phyloP scores from a whole-genome alignment of 257 asterid genomes.

The Ligustrum vulgare region DNA sequence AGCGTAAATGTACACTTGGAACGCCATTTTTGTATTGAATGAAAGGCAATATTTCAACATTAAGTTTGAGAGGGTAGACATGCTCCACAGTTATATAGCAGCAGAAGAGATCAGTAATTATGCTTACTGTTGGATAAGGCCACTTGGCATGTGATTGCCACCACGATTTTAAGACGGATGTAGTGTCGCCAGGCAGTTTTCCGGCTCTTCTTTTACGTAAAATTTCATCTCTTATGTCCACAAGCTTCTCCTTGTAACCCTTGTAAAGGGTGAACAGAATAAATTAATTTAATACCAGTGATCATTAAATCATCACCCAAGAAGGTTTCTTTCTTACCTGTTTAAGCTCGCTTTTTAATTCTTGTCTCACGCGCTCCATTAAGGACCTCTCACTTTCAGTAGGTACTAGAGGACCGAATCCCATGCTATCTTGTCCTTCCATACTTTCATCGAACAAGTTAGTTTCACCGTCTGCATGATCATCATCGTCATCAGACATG shows the following conservation, averaged over 20 bases:
- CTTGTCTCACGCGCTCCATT: conserved; percentile 98
- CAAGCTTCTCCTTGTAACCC: conserved; percentile 68
- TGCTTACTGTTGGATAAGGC: conserved; percentile 82
- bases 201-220: conserved; percentile 81
- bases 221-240: conserved; percentile 63
- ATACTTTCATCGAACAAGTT: conserved; percentile 84
- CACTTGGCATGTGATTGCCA: conserved; percentile 89
- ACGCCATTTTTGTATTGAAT: no score
- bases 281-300: not conserved
- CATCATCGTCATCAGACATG: conserved; percentile 97
- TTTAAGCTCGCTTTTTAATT: conserved; percentile 90
- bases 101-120: not conserved
- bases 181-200: conserved; percentile 80
- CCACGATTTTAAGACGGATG: conserved; percentile 74
- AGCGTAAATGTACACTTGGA: no score
- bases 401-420: conserved; percentile 90
- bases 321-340: conserved; percentile 48
- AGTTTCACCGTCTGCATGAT: conserved; percentile 81
- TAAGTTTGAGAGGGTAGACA: no score
- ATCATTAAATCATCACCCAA: not conserved
- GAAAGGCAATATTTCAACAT: no score
- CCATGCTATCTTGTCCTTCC: conserved; percentile 85
- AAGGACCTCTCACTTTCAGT: conserved; percentile 91
- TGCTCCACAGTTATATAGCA: not conserved
- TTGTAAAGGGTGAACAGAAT: conserved; percentile 18